phyloP scores from a whole-genome alignment of 805 yeast genomes.

The Wickerhamomyces bisporus region DNA sequence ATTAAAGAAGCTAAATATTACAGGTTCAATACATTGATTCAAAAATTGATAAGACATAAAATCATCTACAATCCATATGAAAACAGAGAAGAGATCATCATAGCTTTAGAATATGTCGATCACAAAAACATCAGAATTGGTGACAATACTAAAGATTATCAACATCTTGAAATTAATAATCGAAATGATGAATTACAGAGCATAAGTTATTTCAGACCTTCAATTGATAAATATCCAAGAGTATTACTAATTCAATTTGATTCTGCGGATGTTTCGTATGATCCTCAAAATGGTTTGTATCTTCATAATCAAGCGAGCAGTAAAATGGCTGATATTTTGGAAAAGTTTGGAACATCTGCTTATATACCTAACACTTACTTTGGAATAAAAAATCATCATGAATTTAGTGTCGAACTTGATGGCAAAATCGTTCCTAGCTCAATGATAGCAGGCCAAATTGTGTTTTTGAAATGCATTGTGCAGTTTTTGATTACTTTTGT shows the following conservation, averaged over 20 bases:
- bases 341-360: background rate
- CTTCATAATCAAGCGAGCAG: too few relatives aligned
- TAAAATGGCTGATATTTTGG: too few relatives aligned
- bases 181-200: too few relatives aligned
- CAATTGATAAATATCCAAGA: slow-evolving; percentile 33
- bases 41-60: slow-evolving; percentile 50
- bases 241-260: slow-evolving; percentile 36
- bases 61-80: slow-evolving; percentile 49
- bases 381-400: too few relatives aligned
- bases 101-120: slow-evolving; percentile 11
- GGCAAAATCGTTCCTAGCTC: too few relatives aligned
- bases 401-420: background rate
- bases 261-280: background rate
- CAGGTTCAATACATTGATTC: slow-evolving; percentile 70
- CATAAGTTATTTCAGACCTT: slow-evolving; percentile 50
- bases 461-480: background rate
- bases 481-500: too few relatives aligned
- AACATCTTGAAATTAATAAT: too few relatives aligned
- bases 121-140: slow-evolving; percentile 11
- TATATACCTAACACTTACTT: background rate
- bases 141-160: slow-evolving; percentile 13
- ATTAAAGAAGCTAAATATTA: slow-evolving; percentile 73
- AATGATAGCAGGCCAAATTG: too few relatives aligned
- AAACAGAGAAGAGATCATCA: slow-evolving; percentile 48
- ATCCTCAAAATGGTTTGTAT: too few relatives aligned